Percentiles rank a stretch among this genome's conserved stretches.
These are phyloP conservation scores for Rhipidocladum racemiflorum DNA, from an alignment of 176 grass and related monocot species.

Conservation along the genomic window DNA sequence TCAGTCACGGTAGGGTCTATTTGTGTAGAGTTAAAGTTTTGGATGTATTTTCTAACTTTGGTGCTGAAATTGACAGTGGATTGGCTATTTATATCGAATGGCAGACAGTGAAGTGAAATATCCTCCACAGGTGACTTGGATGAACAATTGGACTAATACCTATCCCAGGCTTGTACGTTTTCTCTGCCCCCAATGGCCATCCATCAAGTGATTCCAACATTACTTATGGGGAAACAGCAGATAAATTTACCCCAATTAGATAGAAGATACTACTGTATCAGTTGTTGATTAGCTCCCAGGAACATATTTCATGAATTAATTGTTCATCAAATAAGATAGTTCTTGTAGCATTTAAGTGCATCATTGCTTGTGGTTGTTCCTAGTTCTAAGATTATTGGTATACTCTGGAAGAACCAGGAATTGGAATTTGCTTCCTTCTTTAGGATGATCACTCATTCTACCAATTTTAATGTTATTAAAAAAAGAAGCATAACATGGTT, in stretches of 20 bases:
- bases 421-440: background rate
- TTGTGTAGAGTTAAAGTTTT: background rate
- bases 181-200: background rate
- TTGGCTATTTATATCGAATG: slow-evolving; percentile 3
- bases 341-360: background rate
- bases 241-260: background rate
- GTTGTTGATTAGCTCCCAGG: background rate
- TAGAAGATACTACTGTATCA: background rate
- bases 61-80: background rate
- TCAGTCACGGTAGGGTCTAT: background rate
- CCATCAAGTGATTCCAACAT: background rate
- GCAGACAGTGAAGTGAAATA: background rate
- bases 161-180: background rate
- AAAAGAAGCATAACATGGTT: background rate
- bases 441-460: background rate
- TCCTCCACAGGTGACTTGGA: background rate
- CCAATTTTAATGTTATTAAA: background rate
- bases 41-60: background rate
- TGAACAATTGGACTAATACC: background rate
- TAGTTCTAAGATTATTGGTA: background rate
- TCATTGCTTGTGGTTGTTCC: background rate
- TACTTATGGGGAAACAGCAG: background rate
- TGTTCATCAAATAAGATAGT: background rate
- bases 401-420: background rate
- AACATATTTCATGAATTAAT: background rate